Conservation (phyloP, 352 stramenopile genomes). For the Phytophthora idaei region DNA sequence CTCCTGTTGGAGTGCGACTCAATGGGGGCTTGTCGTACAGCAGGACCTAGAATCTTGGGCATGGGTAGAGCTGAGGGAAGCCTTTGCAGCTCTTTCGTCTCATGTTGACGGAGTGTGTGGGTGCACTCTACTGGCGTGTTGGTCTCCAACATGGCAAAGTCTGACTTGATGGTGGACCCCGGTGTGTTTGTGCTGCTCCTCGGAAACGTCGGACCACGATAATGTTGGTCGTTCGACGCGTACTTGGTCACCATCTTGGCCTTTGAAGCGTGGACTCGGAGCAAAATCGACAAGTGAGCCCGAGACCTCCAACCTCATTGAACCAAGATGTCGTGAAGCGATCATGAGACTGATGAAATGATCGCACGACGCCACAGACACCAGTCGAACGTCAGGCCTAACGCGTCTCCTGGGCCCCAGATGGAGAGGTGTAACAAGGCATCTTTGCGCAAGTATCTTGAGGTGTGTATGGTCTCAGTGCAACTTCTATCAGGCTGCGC, state of each 20-base stretch:
- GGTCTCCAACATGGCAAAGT: slow-evolving; percentile 31
- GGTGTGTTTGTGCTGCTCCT: slow-evolving; percentile 26
- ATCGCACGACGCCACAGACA: slow-evolving; percentile 5
- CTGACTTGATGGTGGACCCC: slow-evolving; percentile 6
- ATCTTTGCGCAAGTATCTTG: slow-evolving; percentile 10
- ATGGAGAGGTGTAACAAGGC: slow-evolving; percentile 7
- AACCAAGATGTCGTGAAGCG: not conserved
- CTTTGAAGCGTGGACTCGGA: not conserved
- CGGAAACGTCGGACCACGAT: not conserved
- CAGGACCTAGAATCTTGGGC: slow-evolving; percentile 30
- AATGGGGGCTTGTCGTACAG: not conserved
- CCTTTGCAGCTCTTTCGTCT: not conserved
- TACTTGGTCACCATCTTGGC: slow-evolving; percentile 17
- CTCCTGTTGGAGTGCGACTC: slow-evolving; percentile 12
- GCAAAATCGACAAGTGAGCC: slow-evolving; percentile 23
- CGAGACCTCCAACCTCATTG: not conserved
- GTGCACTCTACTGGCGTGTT: slow-evolving; percentile 37
- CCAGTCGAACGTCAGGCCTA: slow-evolving; percentile 7
- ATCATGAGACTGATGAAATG: not conserved
- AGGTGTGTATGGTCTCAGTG: slow-evolving; percentile 20
- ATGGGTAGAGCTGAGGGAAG: slow-evolving; percentile 19
- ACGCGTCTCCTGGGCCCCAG: slow-evolving; percentile 3
- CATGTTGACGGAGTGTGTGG: slow-evolving; percentile 16
- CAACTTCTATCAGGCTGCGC: slow-evolving; percentile 16
- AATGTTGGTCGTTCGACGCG: not conserved